Base-by-base conservation (phyloP, 805 yeast species). In the Torulaspora microellipsoides region DNA sequence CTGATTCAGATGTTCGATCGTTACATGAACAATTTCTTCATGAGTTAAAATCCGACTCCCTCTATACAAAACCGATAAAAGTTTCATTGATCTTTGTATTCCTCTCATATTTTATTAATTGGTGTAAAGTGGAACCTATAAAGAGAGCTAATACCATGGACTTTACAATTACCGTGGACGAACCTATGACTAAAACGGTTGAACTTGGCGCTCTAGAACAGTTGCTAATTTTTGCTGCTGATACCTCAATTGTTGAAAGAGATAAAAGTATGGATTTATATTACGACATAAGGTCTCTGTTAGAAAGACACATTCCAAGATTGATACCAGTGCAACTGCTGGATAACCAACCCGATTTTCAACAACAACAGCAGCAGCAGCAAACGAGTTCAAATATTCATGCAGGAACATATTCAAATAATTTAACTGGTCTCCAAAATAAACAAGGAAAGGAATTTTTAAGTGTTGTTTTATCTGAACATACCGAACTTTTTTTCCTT, bases 151-250 rank as follows among this genome's bases (percentile, higher is more conserved):
- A 60, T 15, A 65, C 69, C 27, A 75, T 70, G 47, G 81, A 81
- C 48, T 83, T 82, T 52, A 73, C 73, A 32, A 65, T 65, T 20
- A 75, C 73, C 34, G 77, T 83, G 23, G 76, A 81, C 47, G 70
- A 69, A 27, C 85, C 86, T 45, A 73, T 83, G 67, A 76, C 76
- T 30, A 61, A 66, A 38, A 72, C 78, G 13, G 78, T 83, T 8
- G 77, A 77, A 38, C 67, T 75, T 27, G 93, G 91, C 31, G 86
- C 86, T 0, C 65, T 84, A 51, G 93, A 85, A 57, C 83, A 80
- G 54, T 60, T 85, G 15, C 65, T 85, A 53, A 73, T 78, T 15
- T 66, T 77, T 33, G 62, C 83, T 2, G 81, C 88, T 1, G 88
- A 81, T 42, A 73, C 84, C 0, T 58, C 64, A 0, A 46, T 64